These are phyloP conservation scores for Podospora pseudocomata DNA, from an alignment of 495 filamentous ascomycete species.

Conservation along the genomic window DNA sequence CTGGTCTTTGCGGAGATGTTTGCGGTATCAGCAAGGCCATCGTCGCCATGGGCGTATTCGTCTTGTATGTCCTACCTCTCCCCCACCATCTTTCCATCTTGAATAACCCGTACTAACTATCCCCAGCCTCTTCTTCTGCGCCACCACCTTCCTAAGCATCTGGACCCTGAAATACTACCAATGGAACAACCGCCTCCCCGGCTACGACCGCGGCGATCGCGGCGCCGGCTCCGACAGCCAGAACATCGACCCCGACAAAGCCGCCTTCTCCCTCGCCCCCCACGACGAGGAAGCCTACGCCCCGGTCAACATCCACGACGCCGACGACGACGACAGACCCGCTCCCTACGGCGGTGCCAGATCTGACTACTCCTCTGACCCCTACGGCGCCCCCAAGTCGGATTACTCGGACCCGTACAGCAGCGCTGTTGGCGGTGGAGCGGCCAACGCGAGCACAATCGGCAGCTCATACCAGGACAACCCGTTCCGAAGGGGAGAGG, in stretches of 20 bases:
- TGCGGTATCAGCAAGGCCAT: slow-evolving; percentile 74
- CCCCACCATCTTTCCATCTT: background rate
- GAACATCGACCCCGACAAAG: slow-evolving; percentile 57
- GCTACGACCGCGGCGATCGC: slow-evolving; percentile 47
- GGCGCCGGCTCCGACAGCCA: slow-evolving; percentile 37
- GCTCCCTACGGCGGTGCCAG: slow-evolving; percentile 12
- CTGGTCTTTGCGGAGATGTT: slow-evolving; percentile 44
- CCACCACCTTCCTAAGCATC: slow-evolving; percentile 69
- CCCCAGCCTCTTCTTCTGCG: slow-evolving; percentile 66
- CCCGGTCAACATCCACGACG: slow-evolving; percentile 43
- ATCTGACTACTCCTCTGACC: slow-evolving; percentile 22
- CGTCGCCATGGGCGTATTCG: slow-evolving; percentile 73
- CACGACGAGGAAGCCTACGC: slow-evolving; percentile 54
- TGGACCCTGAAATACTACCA: slow-evolving; percentile 77
- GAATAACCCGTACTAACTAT: background rate
- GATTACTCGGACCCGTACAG: slow-evolving; percentile 38
- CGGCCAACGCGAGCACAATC: slow-evolving; percentile 15
- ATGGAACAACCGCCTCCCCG: slow-evolving; percentile 71
- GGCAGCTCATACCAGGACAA: slow-evolving; percentile 22
- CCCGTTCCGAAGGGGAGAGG: slow-evolving; percentile 34
- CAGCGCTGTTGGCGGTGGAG: slow-evolving; percentile 13
- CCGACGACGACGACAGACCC: slow-evolving; percentile 32
- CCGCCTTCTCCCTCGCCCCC: slow-evolving; percentile 53
- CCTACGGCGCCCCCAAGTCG: slow-evolving; percentile 17
- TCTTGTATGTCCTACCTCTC: slow-evolving; percentile 59